Base-by-base conservation (phyloP, 352 stramenopile genomes). In the Thraustotheca clavata region DNA sequence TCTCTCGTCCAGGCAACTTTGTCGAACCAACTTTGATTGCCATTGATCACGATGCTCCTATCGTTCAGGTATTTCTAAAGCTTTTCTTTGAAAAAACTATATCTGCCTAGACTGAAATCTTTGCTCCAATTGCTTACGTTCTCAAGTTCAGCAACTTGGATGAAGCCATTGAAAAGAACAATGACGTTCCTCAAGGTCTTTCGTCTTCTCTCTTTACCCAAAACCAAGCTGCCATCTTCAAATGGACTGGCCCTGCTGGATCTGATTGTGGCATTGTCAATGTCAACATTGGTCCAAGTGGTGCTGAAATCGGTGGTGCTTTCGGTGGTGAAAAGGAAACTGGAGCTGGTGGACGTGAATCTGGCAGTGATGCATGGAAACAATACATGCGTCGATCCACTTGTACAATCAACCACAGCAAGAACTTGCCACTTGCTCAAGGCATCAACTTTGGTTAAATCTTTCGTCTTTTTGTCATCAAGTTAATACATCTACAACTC, bases 331-430 rank as follows among this genome's bases (percentile, higher is more conserved):
- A 97, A 62, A 97, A 97, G 75, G 87, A 96, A 60, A 97, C 90
- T 33, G 90, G 90, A 20, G 87, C 43, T 11, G 60, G 89, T 9
- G 90, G 90, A 48, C 84, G 90, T 49, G 90, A 97, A 67, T 95
- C 83, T 24, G 90, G 90, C 52, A 95, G 83, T 59, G 90, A 97
- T 54, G 73, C 87, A 14, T 97, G 90, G 90, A 97, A 97, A 79
- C 84, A 95, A 73, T 97, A 97, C 86, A 96, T 96, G 87, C 87
- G 90, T 32, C 86, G 90, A n/a, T 94, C 82, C 20, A 97, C 90
- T 54, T 96, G 87, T 75, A 97, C 90, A 34, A 84, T 97, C 71
- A 97, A 97, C 76, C 84, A 96, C 73, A 94, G 88, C 72, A 92
- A 96, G 70, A 80, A 90, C 66, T 75, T 97, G 8, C 89, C 89